Conservation (phyloP, 805 yeast species). For the Blastobotrys americana region DNA sequence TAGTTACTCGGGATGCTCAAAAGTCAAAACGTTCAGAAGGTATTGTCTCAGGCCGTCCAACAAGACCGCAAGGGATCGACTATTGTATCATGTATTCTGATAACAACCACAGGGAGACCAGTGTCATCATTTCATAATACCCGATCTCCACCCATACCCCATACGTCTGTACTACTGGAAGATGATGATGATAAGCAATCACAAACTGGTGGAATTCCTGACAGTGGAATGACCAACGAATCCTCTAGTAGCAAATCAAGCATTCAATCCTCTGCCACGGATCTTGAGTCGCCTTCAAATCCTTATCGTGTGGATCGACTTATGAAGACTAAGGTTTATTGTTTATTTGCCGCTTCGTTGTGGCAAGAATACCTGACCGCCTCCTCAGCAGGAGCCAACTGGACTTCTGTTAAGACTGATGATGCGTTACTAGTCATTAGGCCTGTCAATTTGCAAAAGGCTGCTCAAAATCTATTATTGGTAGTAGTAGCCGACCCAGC, state of each 20-base stretch:
- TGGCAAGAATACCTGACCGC: constrained; percentile 21
- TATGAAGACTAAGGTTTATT: constrained; percentile 27
- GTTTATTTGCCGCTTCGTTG: constrained; percentile 26
- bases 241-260: too few relatives aligned
- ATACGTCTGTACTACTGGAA: constrained; percentile 7
- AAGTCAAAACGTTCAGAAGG: constrained; percentile 15
- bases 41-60: constrained; percentile 20
- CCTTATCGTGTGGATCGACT: constrained; percentile 20
- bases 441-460: constrained; percentile 10
- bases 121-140: constrained; percentile 21
- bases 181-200: constrained; percentile 1
- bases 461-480: constrained; percentile 16
- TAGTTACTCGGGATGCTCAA: constrained; percentile 16
- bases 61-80: constrained; percentile 12
- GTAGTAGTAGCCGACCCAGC: constrained; percentile 25
- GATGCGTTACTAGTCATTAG: constrained; percentile 20
- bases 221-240: too few relatives aligned
- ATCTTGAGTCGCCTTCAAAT: too few relatives aligned
- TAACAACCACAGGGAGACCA: constrained; percentile 17
- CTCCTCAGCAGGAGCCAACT: constrained; percentile 9
- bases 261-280: too few relatives aligned
- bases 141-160: constrained; percentile 16
- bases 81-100: constrained; percentile 21
- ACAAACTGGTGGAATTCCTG: too few relatives aligned
- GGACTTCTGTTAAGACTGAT: constrained; percentile 25